These are phyloP conservation scores for Fusarium sp. DNA, from an alignment of 2,329 filamentous ascomycete species.

Conservation along the genomic window DNA sequence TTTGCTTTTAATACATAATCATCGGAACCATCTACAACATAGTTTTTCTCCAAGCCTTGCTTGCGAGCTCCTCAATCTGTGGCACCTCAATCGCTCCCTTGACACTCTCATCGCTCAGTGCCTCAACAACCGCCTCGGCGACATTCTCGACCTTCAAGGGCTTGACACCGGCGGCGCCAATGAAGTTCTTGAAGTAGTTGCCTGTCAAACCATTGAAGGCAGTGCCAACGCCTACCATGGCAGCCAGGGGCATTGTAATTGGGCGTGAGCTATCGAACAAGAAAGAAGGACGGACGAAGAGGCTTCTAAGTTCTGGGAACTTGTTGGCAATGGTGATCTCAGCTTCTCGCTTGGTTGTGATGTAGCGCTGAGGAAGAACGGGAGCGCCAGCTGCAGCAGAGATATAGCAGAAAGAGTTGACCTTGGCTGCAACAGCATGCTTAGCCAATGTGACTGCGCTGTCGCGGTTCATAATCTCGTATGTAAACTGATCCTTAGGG, in stretches of 20 bases:
- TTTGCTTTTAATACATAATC: conserved; percentile 33
- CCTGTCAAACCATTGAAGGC: conserved; percentile 82
- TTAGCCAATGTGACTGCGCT: conserved; percentile 84
- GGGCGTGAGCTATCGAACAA: conserved; percentile 86
- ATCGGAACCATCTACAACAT: conserved; percentile 73
- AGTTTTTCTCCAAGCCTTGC: conserved; percentile 85
- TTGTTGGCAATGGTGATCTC: conserved; percentile 78
- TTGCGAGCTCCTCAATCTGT: conserved; percentile 84
- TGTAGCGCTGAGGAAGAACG: conserved; percentile 85
- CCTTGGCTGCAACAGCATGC: conserved; percentile 73
- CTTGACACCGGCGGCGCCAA: conserved; percentile 86
- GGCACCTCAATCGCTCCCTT: conserved; percentile 81
- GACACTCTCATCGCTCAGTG: conserved; percentile 77
- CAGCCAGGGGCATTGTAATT: conserved; percentile 87
- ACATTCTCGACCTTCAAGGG: conserved; percentile 89
- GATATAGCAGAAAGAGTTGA: conserved; percentile 83
- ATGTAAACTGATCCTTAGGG: conserved; percentile 82
- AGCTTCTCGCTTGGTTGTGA: conserved; percentile 90
- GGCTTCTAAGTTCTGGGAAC: conserved; percentile 78
- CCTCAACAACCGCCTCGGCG: conserved; percentile 90
- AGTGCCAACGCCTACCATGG: conserved; percentile 77
- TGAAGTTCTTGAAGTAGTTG: conserved; percentile 77
- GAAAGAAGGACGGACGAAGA: conserved; percentile 89
- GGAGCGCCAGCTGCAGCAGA: conserved; percentile 89
- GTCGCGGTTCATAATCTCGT: conserved; percentile 97